These are phyloP conservation scores for Pichia sp. DNA, from an alignment of 1,139 yeast species.

Conservation along the genomic window DNA sequence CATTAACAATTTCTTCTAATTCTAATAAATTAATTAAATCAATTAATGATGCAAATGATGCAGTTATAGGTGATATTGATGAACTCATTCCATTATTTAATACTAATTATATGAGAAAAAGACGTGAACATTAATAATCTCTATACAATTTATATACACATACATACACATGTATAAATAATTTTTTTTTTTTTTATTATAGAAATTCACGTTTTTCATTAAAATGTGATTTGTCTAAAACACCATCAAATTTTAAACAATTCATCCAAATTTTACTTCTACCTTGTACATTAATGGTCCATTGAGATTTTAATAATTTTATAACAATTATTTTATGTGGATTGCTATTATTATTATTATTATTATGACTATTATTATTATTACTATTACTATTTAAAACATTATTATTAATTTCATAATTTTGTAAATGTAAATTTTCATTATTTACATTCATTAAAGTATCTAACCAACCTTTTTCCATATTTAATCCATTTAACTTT, in stretches of 20 bases:
- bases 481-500: conserved; percentile 23
- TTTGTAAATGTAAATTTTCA: neutral
- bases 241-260: conserved; percentile 26
- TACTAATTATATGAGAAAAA: conserved; percentile 63
- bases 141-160: conserved; percentile 1
- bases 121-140: conserved; percentile 60
- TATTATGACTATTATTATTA: neutral
- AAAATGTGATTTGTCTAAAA: conserved; percentile 23
- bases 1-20: conserved; percentile 32
- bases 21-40: conserved; percentile 14
- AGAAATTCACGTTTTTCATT: conserved; percentile 21
- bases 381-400: too few species aligned
- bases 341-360: neutral
- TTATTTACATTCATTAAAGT: conserved; percentile 13
- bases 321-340: conserved; percentile 23
- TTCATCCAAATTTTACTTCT: conserved; percentile 23
- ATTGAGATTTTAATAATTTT: conserved; percentile 28
- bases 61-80: conserved; percentile 27
- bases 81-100: conserved; percentile 62
- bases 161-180: conserved; percentile 1
- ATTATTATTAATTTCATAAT: neutral
- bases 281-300: conserved; percentile 24
- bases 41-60: conserved; percentile 20
- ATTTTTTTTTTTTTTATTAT: conserved; percentile 6
- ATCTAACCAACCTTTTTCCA: conserved; percentile 27